phyloP scores from a whole-genome alignment of 148 eudicot species.

The Chenopodium suecicum region DNA sequence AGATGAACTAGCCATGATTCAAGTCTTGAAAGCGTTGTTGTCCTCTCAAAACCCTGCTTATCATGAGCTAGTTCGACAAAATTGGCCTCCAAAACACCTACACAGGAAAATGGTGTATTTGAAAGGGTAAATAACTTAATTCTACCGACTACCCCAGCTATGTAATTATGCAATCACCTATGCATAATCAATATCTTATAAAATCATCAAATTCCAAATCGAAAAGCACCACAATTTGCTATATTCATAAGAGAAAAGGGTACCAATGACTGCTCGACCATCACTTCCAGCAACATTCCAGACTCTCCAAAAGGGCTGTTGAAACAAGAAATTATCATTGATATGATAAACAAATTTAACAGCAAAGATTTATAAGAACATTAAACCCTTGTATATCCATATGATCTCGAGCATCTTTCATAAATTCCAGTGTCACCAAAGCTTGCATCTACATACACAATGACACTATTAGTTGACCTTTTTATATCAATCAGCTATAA shows the following conservation, averaged over 20 bases:
- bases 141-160: no score
- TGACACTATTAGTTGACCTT: no score
- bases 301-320: slow-evolving; percentile 80
- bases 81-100: slow-evolving; percentile 76
- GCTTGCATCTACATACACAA: no score
- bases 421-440: slow-evolving; percentile 50
- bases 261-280: slow-evolving; percentile 84
- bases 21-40: slow-evolving; percentile 61
- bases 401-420: slow-evolving; percentile 67
- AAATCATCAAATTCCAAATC: not conserved
- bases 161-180: no score
- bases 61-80: slow-evolving; percentile 88
- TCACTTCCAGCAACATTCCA: slow-evolving; percentile 87
- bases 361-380: slow-evolving; percentile 25
- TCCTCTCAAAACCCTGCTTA: slow-evolving; percentile 82
- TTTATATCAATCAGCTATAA: no score
- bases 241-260: slow-evolving; percentile 5
- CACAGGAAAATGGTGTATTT: not conserved
- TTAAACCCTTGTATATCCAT: slow-evolving; percentile 82
- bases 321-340: slow-evolving; percentile 1
- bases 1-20: slow-evolving; percentile 48
- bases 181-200: not conserved
- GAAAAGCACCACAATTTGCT: not conserved
- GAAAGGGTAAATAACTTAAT: not conserved
- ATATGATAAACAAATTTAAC: not conserved